These are phyloP conservation scores for thale cress (Arabidopsis thaliana) DNA, from an alignment of 345 rosid species.

Conservation along the genomic window TAIR10.1 NC_003074.8:520001-520500, in stretches of 20 bases:
- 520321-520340: not conserved
- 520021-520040: not conserved
- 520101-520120: slow-evolving; percentile 74
- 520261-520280: slow-evolving; percentile 40
- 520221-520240: slow-evolving; percentile 66
- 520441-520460: slow-evolving; percentile 54
- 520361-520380: not conserved
- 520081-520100: slow-evolving; percentile 74
- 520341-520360: slow-evolving; percentile 16
- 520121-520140: slow-evolving; percentile 96
- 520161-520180: slow-evolving; percentile 87
- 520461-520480: slow-evolving; percentile 78
- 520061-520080: slow-evolving; percentile 47
- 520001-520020: not conserved
- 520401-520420: slow-evolving; percentile 1
- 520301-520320: slow-evolving; percentile 23
- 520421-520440: slow-evolving; percentile 51
- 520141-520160: slow-evolving; percentile 84
- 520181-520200: slow-evolving; percentile 72
- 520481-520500: slow-evolving; percentile 59
- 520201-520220: slow-evolving; percentile 62
- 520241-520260: slow-evolving; percentile 56
- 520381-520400: not conserved
- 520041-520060: slow-evolving; percentile 84
- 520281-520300: slow-evolving; percentile 35